These are phyloP conservation scores for Astragalus membranaceus DNA, from an alignment of 306 rosid species.

Conservation along the genomic window DNA sequence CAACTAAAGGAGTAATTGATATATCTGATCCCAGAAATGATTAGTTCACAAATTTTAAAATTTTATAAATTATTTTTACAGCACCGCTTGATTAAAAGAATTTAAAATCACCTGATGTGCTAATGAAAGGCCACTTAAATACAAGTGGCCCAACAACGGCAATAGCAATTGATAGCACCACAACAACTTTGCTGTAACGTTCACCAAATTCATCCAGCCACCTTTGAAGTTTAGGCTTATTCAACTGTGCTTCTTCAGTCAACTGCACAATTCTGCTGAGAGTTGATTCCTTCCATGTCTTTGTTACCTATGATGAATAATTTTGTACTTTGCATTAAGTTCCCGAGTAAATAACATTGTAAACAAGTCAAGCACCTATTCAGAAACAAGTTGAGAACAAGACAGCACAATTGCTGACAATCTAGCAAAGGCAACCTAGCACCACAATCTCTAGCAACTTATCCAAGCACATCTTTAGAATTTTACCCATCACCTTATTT, in stretches of 20 bases:
- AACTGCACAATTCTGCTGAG: slow-evolving; percentile 83
- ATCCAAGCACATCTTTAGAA: background rate
- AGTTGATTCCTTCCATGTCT: slow-evolving; percentile 92
- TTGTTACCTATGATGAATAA: slow-evolving; percentile 56
- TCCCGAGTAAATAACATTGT: slow-evolving; percentile 7
- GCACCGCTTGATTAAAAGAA: slow-evolving; percentile 4
- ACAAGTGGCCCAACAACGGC: slow-evolving; percentile 85
- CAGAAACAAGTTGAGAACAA: slow-evolving; percentile 23
- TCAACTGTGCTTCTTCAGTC: slow-evolving; percentile 94
- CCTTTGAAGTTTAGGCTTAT: slow-evolving; percentile 91
- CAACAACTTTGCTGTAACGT: slow-evolving; percentile 86
- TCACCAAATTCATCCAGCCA: slow-evolving; percentile 99
- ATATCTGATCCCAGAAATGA: background rate
- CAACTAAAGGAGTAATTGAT: background rate
- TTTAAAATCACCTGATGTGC: slow-evolving; percentile 60
- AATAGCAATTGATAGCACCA: slow-evolving; percentile 71
- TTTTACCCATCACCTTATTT: background rate
- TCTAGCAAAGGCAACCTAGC: background rate
- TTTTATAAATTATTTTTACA: background rate
- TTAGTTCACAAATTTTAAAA: slow-evolving; percentile 8
- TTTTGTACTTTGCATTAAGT: slow-evolving; percentile 13
- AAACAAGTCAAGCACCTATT: slow-evolving; percentile 16
- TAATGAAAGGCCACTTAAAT: slow-evolving; percentile 92
- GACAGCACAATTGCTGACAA: slow-evolving; percentile 5
- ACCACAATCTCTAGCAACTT: slow-evolving; percentile 7